A percentile compares a stretch with the other conserved stretches of the same genome.
phyloP scores from a whole-genome alignment of 306 rosid species.

The Medicago arabica region DNA sequence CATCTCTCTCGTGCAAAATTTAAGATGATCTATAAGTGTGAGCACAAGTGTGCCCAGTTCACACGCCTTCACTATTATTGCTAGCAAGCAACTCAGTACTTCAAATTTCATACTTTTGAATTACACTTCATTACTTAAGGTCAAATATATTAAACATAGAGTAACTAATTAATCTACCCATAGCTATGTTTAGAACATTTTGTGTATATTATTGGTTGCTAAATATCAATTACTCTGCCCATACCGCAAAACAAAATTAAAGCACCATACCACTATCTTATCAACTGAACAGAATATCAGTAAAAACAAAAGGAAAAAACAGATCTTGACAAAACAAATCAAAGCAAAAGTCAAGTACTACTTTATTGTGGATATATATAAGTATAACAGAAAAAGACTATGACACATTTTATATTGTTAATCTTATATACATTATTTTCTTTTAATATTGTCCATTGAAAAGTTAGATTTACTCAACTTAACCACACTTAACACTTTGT shows the following conservation, averaged over 20 bases:
- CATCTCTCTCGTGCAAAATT: conserved; percentile 6
- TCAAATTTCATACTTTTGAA: neutral
- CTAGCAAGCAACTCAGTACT: neutral
- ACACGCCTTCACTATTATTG: neutral
- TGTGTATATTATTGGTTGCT: neutral
- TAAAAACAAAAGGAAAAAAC: conserved; percentile 9
- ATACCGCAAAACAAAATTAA: neutral
- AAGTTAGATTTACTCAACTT: neutral
- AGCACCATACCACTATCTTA: conserved; percentile 1
- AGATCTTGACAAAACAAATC: conserved; percentile 16
- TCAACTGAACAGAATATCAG: conserved; percentile 5
- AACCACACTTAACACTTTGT: neutral
- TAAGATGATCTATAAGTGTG: conserved; percentile 14
- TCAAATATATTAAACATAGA: neutral
- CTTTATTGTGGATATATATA: conserved; percentile 11
- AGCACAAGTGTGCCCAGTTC: conserved; percentile 5
- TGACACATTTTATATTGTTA: neutral
- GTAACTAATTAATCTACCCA: neutral
- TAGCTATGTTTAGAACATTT: neutral
- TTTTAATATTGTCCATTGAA: neutral
- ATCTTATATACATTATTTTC: neutral
- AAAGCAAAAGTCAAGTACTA: conserved; percentile 27
- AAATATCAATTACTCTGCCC: conserved; percentile 9
- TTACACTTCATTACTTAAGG: neutral
- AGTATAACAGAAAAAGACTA: neutral